Evolutionary conservation across 805 yeast species (phyloP).

Genomic region (Nakazawaea populi): DNA sequence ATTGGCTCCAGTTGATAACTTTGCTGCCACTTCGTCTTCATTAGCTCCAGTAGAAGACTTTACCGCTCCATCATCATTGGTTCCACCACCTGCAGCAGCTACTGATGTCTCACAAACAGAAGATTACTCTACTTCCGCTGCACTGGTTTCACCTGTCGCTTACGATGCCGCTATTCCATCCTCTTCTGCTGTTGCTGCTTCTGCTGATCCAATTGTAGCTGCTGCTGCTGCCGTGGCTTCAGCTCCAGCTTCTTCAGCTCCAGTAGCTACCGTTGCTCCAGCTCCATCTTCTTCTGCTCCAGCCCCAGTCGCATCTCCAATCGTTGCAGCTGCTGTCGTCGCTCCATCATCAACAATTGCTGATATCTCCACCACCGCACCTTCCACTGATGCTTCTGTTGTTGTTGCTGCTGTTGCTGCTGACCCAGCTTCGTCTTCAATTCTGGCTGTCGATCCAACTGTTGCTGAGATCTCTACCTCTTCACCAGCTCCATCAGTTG

Average conservation of each 20-base stretch:
- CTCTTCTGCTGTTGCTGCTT: neutral
- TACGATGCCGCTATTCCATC: too few relatives aligned
- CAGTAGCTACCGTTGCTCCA: neutral
- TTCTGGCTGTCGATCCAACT: too few relatives aligned
- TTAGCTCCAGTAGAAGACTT: neutral
- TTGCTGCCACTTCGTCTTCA: neutral
- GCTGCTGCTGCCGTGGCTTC: neutral
- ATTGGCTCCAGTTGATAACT: neutral
- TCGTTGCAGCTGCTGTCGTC: conserved; percentile 16
- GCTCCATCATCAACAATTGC: conserved; percentile 11
- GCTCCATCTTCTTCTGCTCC: neutral
- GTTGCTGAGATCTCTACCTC: too few relatives aligned
- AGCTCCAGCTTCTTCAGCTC: neutral
- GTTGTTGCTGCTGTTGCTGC: neutral
- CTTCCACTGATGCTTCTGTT: conserved; percentile 4
- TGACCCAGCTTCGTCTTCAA: neutral
- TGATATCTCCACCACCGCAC: conserved; percentile 4
- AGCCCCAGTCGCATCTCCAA: neutral
- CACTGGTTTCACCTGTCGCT: too few relatives aligned
- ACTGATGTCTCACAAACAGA: too few relatives aligned
- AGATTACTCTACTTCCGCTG: too few relatives aligned
- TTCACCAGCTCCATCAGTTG: neutral
- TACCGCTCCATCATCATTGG: neutral
- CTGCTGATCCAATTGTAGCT: neutral
- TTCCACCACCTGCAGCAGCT: too few relatives aligned